These are phyloP conservation scores for Diaporthe sp. DNA, from an alignment of 2,329 filamentous ascomycete genomes.

Conservation along the genomic window DNA sequence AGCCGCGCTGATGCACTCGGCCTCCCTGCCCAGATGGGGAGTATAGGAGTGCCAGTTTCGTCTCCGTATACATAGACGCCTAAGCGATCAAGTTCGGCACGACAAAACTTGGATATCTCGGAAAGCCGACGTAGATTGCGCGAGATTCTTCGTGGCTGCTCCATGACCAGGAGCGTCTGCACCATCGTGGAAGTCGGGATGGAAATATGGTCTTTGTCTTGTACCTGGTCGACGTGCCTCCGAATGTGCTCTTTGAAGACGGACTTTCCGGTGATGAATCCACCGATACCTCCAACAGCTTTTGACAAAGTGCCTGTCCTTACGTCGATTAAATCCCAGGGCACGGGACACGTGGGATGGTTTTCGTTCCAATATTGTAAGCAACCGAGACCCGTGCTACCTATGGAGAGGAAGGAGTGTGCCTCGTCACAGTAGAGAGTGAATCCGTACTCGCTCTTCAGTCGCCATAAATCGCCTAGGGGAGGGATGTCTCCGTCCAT, in stretches of 20 bases:
- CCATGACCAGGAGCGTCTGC: background rate
- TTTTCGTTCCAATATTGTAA: conserved; percentile 42
- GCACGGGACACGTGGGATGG: conserved; percentile 29
- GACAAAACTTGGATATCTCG: background rate
- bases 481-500: background rate
- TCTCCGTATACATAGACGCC: background rate
- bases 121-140: background rate
- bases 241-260: background rate
- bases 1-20: background rate
- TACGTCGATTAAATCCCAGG: conserved; percentile 41
- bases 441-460: conserved; percentile 41
- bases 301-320: conserved; percentile 42
- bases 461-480: background rate
- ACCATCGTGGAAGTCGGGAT: background rate
- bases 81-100: background rate
- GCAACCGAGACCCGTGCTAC: conserved; percentile 41
- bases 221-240: background rate
- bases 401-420: conserved; percentile 41
- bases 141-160: background rate
- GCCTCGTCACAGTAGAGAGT: conserved; percentile 43
- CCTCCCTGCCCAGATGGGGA: background rate
- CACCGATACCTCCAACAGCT: conserved; percentile 41
- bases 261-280: conserved; percentile 23
- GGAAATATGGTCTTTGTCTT: background rate
- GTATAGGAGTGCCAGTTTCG: background rate